A percentile compares a stretch with the other conserved stretches of the same genome.
phyloP scores from a whole-genome alignment of 2,329 filamentous ascomycete species.

The Alternaria brassicicola region DNA sequence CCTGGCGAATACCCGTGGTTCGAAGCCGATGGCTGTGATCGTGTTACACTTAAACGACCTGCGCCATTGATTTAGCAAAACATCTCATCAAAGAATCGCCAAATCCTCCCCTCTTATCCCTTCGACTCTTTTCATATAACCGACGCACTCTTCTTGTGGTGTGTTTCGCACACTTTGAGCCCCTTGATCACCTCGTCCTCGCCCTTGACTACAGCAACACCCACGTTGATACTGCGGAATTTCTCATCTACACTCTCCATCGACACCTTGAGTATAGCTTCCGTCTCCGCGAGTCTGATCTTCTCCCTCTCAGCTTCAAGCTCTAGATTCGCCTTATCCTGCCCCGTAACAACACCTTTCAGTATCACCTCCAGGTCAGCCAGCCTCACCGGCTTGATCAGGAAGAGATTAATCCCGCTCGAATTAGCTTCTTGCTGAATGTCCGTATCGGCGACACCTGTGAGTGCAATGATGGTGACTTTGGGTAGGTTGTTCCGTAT shows the following conservation, averaged over 20 bases:
- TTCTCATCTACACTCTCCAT: conserved; percentile 1
- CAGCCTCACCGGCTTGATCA: conserved; percentile 60
- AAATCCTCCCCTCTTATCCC: background rate
- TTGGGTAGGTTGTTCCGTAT: conserved; percentile 49
- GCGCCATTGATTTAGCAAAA: background rate
- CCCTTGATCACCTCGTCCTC: conserved; percentile 2
- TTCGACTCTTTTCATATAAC: background rate
- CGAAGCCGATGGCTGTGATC: background rate
- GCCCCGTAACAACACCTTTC: conserved; percentile 41
- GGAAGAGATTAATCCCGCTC: conserved; percentile 60
- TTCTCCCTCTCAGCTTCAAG: conserved; percentile 16
- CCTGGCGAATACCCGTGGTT: background rate
- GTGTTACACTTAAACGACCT: background rate
- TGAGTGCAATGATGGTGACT: conserved; percentile 59
- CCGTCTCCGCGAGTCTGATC: conserved; percentile 1
- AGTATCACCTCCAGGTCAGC: conserved; percentile 52
- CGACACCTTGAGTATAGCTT: conserved; percentile 3
- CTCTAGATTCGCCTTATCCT: conserved; percentile 32
- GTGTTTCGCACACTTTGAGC: background rate
- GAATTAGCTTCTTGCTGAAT: conserved; percentile 59
- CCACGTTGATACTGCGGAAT: conserved; percentile 4
- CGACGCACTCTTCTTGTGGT: conserved; percentile 12
- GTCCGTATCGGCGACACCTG: conserved; percentile 58
- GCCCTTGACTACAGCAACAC: conserved; percentile 7
- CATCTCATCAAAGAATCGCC: background rate